A percentile compares a stretch with the other conserved stretches of the same genome.
These are phyloP conservation scores for Cantharellus anzutake DNA, from an alignment of 768 basidiomycete species.

Conservation along the genomic window DNA sequence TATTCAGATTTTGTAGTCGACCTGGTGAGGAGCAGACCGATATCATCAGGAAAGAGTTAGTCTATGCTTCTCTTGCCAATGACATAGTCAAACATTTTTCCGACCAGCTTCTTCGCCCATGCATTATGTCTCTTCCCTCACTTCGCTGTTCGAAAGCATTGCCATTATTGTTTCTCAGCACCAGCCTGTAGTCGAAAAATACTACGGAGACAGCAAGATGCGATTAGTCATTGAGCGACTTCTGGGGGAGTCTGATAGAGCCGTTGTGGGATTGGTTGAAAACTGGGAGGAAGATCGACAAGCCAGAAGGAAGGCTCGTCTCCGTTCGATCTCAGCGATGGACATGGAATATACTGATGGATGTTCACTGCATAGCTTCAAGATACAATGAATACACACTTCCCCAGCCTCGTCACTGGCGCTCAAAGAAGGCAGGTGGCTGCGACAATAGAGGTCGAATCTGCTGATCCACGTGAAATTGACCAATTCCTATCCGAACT, in stretches of 20 bases:
- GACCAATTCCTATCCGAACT: conserved; percentile 80
- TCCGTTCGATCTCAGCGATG: background rate
- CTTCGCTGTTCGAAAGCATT: conserved; percentile 84
- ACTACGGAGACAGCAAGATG: conserved; percentile 88
- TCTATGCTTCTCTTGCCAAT: background rate
- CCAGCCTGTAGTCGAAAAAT: conserved; percentile 93
- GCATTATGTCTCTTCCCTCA: conserved; percentile 79
- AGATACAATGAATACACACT: conserved; percentile 6
- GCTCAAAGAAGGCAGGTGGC: conserved; percentile 2
- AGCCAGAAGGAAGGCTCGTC: conserved; percentile 56
- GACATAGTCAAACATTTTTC: background rate
- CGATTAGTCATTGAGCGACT: conserved; percentile 51
- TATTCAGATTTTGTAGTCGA: conserved; percentile 90
- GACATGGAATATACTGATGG: background rate
- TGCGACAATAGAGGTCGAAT: conserved; percentile 20
- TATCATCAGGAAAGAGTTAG: conserved; percentile 67
- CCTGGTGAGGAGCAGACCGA: conserved; percentile 60
- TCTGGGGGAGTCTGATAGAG: conserved; percentile 71
- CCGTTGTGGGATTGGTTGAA: conserved; percentile 51
- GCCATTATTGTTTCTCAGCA: conserved; percentile 96
- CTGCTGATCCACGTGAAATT: conserved; percentile 72
- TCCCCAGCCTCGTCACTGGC: conserved; percentile 1
- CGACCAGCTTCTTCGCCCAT: conserved; percentile 68
- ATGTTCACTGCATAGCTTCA: conserved; percentile 4
- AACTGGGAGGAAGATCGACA: conserved; percentile 86